Conservation (phyloP, 768 basidiomycete species). For the Agrocybe chaxingu region DNA sequence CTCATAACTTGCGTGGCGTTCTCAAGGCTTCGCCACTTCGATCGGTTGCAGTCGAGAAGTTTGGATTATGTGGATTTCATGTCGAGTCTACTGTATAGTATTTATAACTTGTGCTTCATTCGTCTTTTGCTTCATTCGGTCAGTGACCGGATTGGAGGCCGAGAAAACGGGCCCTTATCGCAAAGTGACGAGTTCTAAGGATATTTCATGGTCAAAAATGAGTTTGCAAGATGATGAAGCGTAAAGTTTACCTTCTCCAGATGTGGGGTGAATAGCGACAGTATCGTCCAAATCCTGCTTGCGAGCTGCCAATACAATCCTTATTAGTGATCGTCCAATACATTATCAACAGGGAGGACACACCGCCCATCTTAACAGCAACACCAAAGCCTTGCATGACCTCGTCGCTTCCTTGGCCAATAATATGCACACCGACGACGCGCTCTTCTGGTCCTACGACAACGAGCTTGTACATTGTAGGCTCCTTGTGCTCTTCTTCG, state of each 20-base stretch:
- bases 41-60: too few species aligned
- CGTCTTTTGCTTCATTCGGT: too few species aligned
- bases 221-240: neutral
- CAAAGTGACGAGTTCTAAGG: constrained; percentile 32
- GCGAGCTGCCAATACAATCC: constrained; percentile 41
- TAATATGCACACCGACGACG: constrained; percentile 93
- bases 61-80: too few species aligned
- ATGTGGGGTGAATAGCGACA: constrained; percentile 91
- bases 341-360: constrained; percentile 11
- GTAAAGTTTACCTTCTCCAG: constrained; percentile 62
- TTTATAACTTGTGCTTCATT: too few species aligned
- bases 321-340: constrained; percentile 1
- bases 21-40: too few species aligned
- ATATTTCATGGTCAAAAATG: constrained; percentile 14
- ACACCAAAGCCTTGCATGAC: constrained; percentile 94
- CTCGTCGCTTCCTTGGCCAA: constrained; percentile 92
- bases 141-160: too few species aligned
- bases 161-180: constrained; percentile 15
- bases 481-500: constrained; percentile 88
- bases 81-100: too few species aligned
- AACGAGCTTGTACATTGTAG: constrained; percentile 91
- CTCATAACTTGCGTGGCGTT: too few species aligned
- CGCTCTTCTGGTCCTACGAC: constrained; percentile 86
- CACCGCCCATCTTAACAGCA: constrained; percentile 93
- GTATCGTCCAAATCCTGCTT: constrained; percentile 85